A percentile compares a stretch with the other conserved stretches of the same genome.
Evolutionary conservation across 352 stramenopile genomes (phyloP).

Genomic region (Pythium apleroticum): DNA sequence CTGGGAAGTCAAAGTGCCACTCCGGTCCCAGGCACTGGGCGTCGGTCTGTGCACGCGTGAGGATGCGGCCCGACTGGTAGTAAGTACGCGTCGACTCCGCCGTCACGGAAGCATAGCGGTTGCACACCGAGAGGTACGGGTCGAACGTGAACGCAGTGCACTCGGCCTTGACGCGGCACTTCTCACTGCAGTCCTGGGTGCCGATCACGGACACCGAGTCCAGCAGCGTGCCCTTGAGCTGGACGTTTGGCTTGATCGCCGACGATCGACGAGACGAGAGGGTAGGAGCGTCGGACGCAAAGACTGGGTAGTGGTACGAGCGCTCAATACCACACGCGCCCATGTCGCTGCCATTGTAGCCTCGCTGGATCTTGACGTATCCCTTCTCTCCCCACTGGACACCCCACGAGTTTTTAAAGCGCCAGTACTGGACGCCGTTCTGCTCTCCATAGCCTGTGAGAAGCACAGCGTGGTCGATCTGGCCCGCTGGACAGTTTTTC

Average conservation of each 20-base stretch:
- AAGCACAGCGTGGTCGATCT: constrained; percentile 32
- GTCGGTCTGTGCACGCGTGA: neutral
- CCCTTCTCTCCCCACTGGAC: constrained; percentile 32
- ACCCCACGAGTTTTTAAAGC: constrained; percentile 44
- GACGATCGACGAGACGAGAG: neutral
- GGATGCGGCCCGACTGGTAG: neutral
- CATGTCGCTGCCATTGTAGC: constrained; percentile 11
- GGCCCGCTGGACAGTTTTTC: neutral
- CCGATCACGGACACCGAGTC: neutral
- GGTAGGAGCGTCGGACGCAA: neutral
- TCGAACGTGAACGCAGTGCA: neutral
- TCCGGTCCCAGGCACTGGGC: neutral
- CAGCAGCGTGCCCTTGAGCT: neutral
- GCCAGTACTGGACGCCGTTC: constrained; percentile 26
- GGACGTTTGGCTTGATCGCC: neutral
- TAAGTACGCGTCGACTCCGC: too few relatives aligned
- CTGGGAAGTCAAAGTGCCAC: neutral
- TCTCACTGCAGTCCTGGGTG: neutral
- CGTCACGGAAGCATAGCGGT: too few relatives aligned
- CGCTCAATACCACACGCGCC: constrained; percentile 7
- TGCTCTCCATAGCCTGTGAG: constrained; percentile 32
- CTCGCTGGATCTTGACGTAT: constrained; percentile 33
- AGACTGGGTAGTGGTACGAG: constrained; percentile 11
- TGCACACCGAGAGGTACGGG: too few relatives aligned
- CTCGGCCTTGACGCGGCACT: neutral